Evolutionary conservation across 2,329 filamentous ascomycete species (phyloP).

Genomic region (Talaromyces marneffei): DNA sequence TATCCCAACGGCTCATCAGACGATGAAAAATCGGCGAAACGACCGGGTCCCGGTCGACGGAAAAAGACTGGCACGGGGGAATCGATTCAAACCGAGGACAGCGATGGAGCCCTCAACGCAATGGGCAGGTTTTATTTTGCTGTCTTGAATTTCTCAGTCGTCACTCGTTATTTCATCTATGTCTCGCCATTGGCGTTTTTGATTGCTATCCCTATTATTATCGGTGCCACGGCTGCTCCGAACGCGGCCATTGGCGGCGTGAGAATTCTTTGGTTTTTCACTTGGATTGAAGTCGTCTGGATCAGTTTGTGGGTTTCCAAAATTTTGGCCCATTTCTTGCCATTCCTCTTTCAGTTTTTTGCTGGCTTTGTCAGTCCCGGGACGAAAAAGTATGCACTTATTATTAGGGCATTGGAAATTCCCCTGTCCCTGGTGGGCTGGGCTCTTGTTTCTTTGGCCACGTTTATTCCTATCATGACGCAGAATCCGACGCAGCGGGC

Average conservation of each 20-base stretch:
- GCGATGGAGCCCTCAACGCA: constrained; percentile 52
- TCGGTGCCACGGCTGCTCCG: constrained; percentile 49
- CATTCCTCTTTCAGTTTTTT: constrained; percentile 55
- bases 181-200: constrained; percentile 52
- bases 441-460: constrained; percentile 55
- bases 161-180: constrained; percentile 60
- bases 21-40: constrained; percentile 33
- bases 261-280: constrained; percentile 56
- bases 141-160: constrained; percentile 56
- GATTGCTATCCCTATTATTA: constrained; percentile 59
- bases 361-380: constrained; percentile 60
- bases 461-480: constrained; percentile 51
- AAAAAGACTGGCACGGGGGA: constrained; percentile 31
- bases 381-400: constrained; percentile 57
- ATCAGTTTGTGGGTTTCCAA: constrained; percentile 59
- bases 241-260: constrained; percentile 51
- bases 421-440: constrained; percentile 57
- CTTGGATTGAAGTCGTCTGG: constrained; percentile 62
- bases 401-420: constrained; percentile 54
- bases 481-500: constrained; percentile 34
- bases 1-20: constrained; percentile 23
- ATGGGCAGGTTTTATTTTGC: constrained; percentile 58
- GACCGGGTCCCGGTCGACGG: constrained; percentile 27
- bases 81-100: constrained; percentile 44
- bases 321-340: constrained; percentile 53